phyloP scores from a whole-genome alignment of 352 stramenopile species.

The Ophiocytium majus region DNA sequence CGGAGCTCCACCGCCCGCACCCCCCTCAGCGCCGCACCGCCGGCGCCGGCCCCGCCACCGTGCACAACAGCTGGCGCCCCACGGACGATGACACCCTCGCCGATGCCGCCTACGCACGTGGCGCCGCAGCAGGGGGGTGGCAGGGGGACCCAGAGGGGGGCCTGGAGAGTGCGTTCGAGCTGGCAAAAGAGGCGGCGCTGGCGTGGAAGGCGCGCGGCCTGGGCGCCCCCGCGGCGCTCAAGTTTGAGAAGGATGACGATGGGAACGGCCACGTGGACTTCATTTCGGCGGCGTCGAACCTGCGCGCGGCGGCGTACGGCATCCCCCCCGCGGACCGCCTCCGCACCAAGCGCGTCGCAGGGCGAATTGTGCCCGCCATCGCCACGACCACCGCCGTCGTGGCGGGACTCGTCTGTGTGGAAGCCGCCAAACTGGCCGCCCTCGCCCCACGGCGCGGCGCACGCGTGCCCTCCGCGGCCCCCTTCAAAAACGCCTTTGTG shows the following conservation, averaged over 20 bases:
- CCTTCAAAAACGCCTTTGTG: constrained; percentile 96
- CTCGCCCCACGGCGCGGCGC: background rate
- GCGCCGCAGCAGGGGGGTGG: background rate
- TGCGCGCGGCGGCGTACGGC: constrained; percentile 93
- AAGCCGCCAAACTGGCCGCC: constrained; percentile 48
- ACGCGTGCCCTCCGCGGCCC: background rate
- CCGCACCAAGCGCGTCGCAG: constrained; percentile 91
- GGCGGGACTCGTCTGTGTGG: constrained; percentile 76
- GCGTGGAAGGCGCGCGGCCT: constrained; percentile 23
- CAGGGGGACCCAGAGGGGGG: constrained; percentile 21
- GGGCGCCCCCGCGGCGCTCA: constrained; percentile 47
- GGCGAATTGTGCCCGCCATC: constrained; percentile 99
- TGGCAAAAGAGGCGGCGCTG: constrained; percentile 19
- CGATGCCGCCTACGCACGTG: background rate
- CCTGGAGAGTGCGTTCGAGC: constrained; percentile 25
- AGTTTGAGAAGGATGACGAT: constrained; percentile 97
- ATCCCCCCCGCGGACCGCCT: constrained; percentile 89
- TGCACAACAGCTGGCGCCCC: background rate
- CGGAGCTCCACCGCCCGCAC: constrained; percentile 16
- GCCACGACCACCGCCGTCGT: constrained; percentile 98
- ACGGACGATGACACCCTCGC: background rate
- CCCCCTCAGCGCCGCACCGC: constrained; percentile 3
- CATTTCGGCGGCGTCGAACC: constrained; percentile 94
- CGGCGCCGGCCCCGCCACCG: background rate
- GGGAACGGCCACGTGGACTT: constrained; percentile 88